Evolutionary conservation across 768 basidiomycete species (phyloP).

Genomic region (Boletus patriciae): DNA sequence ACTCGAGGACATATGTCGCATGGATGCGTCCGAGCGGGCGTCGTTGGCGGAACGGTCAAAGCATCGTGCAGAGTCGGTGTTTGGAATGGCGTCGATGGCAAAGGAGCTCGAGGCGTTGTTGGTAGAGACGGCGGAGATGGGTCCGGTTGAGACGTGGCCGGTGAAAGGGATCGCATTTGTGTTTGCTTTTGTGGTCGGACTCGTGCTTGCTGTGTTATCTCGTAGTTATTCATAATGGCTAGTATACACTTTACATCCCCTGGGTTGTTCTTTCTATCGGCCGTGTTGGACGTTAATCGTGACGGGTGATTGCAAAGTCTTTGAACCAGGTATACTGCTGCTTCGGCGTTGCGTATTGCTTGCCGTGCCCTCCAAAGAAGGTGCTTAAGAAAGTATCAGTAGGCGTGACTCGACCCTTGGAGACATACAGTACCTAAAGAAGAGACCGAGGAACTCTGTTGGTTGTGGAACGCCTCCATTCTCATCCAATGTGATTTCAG

Average conservation of each 20-base stretch:
- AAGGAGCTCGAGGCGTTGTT: conserved; percentile 56
- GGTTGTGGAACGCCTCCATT: neutral
- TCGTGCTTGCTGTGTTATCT: conserved; percentile 21
- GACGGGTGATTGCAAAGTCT: conserved; percentile 52
- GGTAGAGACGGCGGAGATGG: conserved; percentile 55
- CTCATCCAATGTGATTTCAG: neutral
- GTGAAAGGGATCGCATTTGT: conserved; percentile 20
- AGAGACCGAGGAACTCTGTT: conserved; percentile 41
- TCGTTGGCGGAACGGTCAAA: conserved; percentile 56
- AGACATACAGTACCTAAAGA: conserved; percentile 65
- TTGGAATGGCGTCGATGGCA: conserved; percentile 79
- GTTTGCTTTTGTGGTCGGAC: conserved; percentile 25
- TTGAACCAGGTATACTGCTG: conserved; percentile 81
- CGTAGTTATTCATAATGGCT: conserved; percentile 10
- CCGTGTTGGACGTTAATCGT: conserved; percentile 12
- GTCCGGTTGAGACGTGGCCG: conserved; percentile 34
- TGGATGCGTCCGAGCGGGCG: conserved; percentile 10
- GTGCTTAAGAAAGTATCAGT: conserved; percentile 43
- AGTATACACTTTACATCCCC: neutral
- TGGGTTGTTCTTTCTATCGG: neutral
- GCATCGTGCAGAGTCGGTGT: conserved; percentile 59
- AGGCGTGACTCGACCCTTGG: neutral
- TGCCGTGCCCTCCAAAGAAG: conserved; percentile 56
- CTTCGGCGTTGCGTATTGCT: conserved; percentile 46
- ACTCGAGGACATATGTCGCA: conserved; percentile 54